Evolutionary conservation across 305 asterid genomes (phyloP).

Genomic region (Fraxinus latifolia): DNA sequence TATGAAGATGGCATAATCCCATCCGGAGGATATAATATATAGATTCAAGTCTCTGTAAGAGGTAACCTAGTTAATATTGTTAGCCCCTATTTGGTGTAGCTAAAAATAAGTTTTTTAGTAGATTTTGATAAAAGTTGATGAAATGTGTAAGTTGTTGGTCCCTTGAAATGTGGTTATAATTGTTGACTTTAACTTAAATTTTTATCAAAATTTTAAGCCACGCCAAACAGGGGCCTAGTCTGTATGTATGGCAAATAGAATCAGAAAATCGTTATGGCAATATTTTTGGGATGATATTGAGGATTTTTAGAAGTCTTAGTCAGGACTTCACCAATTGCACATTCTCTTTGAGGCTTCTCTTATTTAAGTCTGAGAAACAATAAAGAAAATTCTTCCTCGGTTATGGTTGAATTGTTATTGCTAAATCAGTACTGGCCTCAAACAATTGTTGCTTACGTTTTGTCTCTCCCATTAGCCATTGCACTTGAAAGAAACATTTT

Average conservation of each 20-base stretch:
- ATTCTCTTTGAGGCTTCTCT: neutral
- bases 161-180: neutral
- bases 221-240: neutral
- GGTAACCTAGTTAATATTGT: neutral
- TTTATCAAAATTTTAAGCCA: neutral
- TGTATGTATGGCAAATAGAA: neutral
- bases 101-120: neutral
- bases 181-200: neutral
- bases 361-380: neutral
- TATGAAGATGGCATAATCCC: neutral
- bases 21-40: neutral
- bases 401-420: neutral
- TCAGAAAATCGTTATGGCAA: neutral
- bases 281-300: neutral
- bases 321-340: neutral
- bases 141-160: neutral
- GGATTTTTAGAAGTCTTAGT: neutral
- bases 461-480: neutral
- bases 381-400: neutral
- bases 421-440: neutral
- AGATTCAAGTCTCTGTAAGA: neutral
- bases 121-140: neutral
- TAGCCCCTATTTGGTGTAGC: neutral
- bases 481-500: neutral
- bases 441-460: neutral